A percentile compares a stretch with the other conserved stretches of the same genome.
Evolutionary conservation across 2,329 filamentous ascomycete genomes (phyloP).

Genomic region (Calonectria hongkongensis): DNA sequence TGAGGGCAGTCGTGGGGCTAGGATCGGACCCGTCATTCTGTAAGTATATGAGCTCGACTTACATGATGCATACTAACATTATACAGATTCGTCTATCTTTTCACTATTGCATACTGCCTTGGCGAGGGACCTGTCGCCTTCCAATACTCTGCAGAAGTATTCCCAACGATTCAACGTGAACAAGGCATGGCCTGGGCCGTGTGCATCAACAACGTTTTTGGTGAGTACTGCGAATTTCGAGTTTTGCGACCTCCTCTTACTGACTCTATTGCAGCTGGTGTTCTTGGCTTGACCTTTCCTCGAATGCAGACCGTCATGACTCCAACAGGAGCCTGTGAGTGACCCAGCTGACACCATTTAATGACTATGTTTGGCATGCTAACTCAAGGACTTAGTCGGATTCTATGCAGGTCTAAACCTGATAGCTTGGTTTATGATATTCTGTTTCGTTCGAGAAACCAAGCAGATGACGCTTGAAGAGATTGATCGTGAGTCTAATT

Average conservation of each 20-base stretch:
- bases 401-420: constrained; percentile 68
- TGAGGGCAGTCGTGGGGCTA: constrained; percentile 43
- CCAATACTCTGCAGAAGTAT: constrained; percentile 63
- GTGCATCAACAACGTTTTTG: constrained; percentile 59
- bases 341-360: no score
- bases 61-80: not conserved
- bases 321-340: constrained; percentile 56
- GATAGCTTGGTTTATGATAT: constrained; percentile 66
- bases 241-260: constrained; percentile 23
- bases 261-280: constrained; percentile 48
- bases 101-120: constrained; percentile 60
- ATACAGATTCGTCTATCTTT: constrained; percentile 59
- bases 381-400: constrained; percentile 54
- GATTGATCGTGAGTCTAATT: constrained; percentile 44
- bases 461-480: constrained; percentile 68
- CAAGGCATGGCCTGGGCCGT: constrained; percentile 63
- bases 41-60: constrained; percentile 11
- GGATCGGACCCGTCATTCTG: constrained; percentile 56
- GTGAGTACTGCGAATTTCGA: constrained; percentile 19
- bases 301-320: constrained; percentile 58
- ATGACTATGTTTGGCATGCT: constrained; percentile 14
- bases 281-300: constrained; percentile 58
- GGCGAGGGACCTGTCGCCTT: constrained; percentile 62
- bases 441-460: constrained; percentile 68
- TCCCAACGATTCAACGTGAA: constrained; percentile 62